Evolutionary conservation across 495 filamentous ascomycete species (phyloP).

Genomic region (Aspergillus kassunensis): DNA sequence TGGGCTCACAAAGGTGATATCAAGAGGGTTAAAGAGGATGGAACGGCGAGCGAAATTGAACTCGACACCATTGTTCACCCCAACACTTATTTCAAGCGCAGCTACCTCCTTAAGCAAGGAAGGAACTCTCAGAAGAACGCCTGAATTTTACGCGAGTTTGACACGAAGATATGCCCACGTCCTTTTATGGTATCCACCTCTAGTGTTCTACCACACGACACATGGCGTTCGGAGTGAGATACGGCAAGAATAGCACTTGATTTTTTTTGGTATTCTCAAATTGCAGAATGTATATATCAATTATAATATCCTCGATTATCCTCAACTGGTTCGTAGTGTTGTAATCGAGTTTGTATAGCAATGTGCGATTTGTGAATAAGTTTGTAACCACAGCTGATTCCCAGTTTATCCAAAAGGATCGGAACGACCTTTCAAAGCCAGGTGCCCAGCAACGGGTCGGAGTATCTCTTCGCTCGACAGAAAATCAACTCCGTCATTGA

Average conservation of each 20-base stretch:
- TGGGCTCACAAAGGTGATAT: conserved; percentile 80
- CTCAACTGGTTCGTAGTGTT: not conserved
- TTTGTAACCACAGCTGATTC: conserved; percentile 81
- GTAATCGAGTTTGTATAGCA: conserved; percentile 1
- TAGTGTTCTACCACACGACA: not conserved
- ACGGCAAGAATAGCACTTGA: conserved; percentile 4
- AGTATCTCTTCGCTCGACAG: conserved; percentile 64
- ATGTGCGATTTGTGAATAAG: not conserved
- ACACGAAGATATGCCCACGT: conserved; percentile 30
- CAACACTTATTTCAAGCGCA: conserved; percentile 95
- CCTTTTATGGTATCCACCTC: not conserved
- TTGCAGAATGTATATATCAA: conserved; percentile 4
- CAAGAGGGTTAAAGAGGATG: conserved; percentile 79
- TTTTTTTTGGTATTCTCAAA: conserved; percentile 3
- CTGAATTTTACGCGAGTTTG: conserved; percentile 16
- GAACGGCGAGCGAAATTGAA: conserved; percentile 70
- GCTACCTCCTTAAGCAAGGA: conserved; percentile 75
- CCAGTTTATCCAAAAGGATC: conserved; percentile 61
- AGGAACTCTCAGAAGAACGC: conserved; percentile 30
- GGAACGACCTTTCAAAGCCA: conserved; percentile 65
- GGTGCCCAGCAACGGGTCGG: conserved; percentile 75
- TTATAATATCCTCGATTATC: conserved; percentile 1
- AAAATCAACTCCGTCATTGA: conserved; percentile 58
- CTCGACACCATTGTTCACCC: conserved; percentile 96
- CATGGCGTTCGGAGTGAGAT: conserved; percentile 19